phyloP scores from a whole-genome alignment of 73 alveolate genomes.

The Paramecium sexaurelia region DNA sequence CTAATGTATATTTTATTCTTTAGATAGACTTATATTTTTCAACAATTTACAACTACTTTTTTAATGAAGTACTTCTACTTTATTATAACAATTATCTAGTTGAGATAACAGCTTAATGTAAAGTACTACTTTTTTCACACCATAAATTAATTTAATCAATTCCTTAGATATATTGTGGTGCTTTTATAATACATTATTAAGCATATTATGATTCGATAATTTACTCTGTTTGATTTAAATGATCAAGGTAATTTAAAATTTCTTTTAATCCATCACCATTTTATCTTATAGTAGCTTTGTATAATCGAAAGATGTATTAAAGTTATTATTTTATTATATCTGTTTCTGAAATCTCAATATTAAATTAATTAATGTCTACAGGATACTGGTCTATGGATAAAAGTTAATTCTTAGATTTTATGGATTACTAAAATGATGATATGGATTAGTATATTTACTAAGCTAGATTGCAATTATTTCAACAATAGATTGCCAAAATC shows the following conservation, averaged over 20 bases:
- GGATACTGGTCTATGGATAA: background rate
- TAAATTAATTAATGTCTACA: background rate
- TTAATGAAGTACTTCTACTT: background rate
- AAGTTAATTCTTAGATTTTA: background rate
- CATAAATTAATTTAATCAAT: background rate
- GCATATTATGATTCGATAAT: background rate
- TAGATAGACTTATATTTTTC: conserved; percentile 27
- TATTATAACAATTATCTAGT: background rate
- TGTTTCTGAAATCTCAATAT: background rate
- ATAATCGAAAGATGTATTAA: background rate
- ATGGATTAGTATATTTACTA: background rate
- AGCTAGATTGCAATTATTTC: background rate
- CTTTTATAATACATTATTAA: background rate
- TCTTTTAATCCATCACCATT: conserved; percentile 26
- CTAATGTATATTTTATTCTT: conserved; percentile 35
- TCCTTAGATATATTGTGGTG: background rate
- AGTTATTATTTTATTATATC: conserved; percentile 27
- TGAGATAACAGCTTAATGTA: background rate
- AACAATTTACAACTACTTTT: conserved; percentile 7
- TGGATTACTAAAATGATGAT: background rate
- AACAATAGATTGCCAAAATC: background rate
- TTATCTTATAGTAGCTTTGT: conserved; percentile 9
- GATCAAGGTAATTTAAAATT: background rate
- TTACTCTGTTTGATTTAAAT: background rate
- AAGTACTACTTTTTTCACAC: background rate